Evolutionary conservation across 2,329 filamentous ascomycete species (phyloP).

Genomic region (Aureobasidium subglaciale): DNA sequence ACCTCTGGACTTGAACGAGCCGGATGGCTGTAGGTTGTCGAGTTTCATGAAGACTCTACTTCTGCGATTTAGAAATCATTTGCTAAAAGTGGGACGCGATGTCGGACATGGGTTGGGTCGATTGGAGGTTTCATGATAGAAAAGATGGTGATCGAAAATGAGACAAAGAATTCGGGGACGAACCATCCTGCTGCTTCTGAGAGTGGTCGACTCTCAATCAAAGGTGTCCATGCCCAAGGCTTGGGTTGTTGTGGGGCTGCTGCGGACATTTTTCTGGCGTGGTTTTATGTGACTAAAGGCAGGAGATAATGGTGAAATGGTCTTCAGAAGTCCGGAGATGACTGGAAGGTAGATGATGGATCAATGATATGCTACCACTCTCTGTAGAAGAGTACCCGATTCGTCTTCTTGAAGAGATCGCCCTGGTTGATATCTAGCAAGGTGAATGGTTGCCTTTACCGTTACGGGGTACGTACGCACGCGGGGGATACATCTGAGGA

Average conservation of each 20-base stretch:
- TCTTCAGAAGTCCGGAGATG: not conserved
- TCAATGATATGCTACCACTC: constrained; percentile 1
- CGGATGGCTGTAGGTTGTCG: constrained; percentile 75
- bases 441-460: constrained; percentile 7
- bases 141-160: no score
- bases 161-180: constrained; percentile 26
- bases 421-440: constrained; percentile 3
- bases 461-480: not conserved
- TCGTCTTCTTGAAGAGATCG: not conserved
- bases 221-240: constrained; percentile 66
- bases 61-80: constrained; percentile 29
- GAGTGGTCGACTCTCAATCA: constrained; percentile 60
- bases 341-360: constrained; percentile 1
- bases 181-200: constrained; percentile 68
- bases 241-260: constrained; percentile 17
- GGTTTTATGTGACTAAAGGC: not conserved
- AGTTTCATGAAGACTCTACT: constrained; percentile 78
- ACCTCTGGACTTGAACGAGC: constrained; percentile 71
- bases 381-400: not conserved
- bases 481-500: not conserved
- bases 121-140: no score
- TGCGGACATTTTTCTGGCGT: constrained; percentile 4
- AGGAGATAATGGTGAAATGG: not conserved
- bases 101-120: not conserved
- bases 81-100: no score